Evolutionary conservation across 345 rosid genomes (phyloP), one percentile per base, ranked within the genome.

Genomic region (Populus tremula): DNA sequence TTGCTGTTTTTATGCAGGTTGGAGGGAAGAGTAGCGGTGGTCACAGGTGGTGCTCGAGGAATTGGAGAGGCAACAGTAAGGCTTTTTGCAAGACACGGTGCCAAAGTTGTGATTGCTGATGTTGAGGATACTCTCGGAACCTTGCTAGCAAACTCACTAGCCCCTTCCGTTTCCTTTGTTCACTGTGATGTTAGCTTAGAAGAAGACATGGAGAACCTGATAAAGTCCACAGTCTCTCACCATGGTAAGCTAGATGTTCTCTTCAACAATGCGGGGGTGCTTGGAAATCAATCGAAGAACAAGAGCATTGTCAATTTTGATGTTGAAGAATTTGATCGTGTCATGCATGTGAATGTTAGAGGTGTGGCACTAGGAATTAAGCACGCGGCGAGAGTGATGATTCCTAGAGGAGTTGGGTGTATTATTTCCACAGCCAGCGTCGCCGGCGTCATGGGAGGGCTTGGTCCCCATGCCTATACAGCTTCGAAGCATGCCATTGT

Each of bases 401-500:
- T 88, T 45, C 79, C 88, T 0, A 76, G 90, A 76, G 88, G 91
- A 5, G 79, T 79, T 0, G 98, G 98, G 2, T 87, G 92, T 78
- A 89, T 93, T 9, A 89, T 93, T 66, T 88, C 94, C 5, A 91
- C 89, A 0, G 92, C 98, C 0, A 93, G 98, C 43, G 95, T 92
- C 29, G 98, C 94, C 0, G 94, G 93, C 9, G 94, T 91, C 33
- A 79, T 88, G 91, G 96, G 98, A 1, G 97, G 97, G 4, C 86
- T 93, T 50, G 98, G 96, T 0, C 98, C 98, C 4, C 97, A 91
- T 71, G 93, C 97, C 3, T 93, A 93, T 81, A 87, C 98, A 8
- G 97, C 97, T 9, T 93, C 98, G 2, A 93, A 90, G 68, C 98
- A 93, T 72, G 98, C 97, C 71, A 89, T 89, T 54, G 90, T 92